These are phyloP conservation scores for Claviceps lovelessii DNA, from an alignment of 2,329 filamentous ascomycete genomes.

Conservation along the genomic window DNA sequence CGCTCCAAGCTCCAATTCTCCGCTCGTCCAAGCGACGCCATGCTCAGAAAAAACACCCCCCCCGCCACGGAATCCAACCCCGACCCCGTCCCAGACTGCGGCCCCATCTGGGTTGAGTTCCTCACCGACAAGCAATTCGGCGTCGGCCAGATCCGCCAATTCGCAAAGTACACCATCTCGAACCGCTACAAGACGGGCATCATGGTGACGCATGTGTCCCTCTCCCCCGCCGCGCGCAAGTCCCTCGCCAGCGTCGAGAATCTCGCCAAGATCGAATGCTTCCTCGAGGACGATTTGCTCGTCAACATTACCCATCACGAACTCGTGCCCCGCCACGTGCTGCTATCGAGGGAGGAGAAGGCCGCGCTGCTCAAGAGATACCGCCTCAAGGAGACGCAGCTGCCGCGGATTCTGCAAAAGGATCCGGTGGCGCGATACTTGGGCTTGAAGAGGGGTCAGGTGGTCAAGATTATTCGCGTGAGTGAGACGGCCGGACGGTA, in stretches of 20 bases:
- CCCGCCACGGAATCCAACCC: constrained; percentile 55
- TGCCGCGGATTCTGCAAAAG: constrained; percentile 79
- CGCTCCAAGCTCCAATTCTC: constrained; percentile 77
- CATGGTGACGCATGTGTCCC: constrained; percentile 68
- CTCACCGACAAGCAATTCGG: constrained; percentile 66
- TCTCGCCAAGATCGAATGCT: constrained; percentile 76
- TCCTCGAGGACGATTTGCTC: constrained; percentile 86
- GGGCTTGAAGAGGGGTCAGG: constrained; percentile 77
- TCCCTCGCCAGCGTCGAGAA: constrained; percentile 65
- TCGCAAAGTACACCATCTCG: constrained; percentile 66
- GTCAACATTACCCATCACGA: constrained; percentile 99
- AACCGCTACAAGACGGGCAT: constrained; percentile 82
- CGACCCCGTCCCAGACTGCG: constrained; percentile 59
- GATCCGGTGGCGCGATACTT: constrained; percentile 90
- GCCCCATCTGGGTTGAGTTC: constrained; percentile 90
- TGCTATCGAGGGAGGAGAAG: constrained; percentile 87
- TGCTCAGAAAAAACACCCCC: constrained; percentile 73
- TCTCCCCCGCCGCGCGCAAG: constrained; percentile 79
- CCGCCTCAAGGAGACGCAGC: constrained; percentile 90
- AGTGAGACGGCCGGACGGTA: constrained; percentile 93
- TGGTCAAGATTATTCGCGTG: constrained; percentile 95
- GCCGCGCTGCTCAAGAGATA: constrained; percentile 72
- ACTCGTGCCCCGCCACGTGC: constrained; percentile 82
- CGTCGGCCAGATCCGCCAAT: constrained; percentile 81
- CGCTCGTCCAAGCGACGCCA: constrained; percentile 66